A percentile compares a stretch with the other conserved stretches of the same genome.
phyloP scores from a whole-genome alignment of 2,329 filamentous ascomycete species.

The Cercospora berteroae region DNA sequence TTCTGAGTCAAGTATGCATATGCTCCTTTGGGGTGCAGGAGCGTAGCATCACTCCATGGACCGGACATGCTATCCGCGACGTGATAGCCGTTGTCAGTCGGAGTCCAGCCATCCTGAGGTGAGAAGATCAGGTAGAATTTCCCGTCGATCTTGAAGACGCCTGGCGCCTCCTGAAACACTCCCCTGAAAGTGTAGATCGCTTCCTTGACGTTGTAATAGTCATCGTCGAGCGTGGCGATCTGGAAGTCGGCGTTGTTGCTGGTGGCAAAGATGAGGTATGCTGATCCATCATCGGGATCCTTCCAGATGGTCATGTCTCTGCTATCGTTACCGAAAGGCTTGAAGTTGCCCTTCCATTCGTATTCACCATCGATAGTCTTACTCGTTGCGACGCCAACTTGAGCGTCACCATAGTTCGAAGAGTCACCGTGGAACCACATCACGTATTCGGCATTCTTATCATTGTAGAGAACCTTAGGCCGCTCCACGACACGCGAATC shows the following conservation, averaged over 20 bases:
- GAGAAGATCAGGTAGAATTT: slow-evolving; percentile 67
- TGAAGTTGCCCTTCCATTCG: slow-evolving; percentile 48
- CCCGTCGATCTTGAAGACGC: slow-evolving; percentile 59
- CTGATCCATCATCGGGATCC: slow-evolving; percentile 58
- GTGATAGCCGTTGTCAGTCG: slow-evolving; percentile 65
- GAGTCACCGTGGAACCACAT: slow-evolving; percentile 68
- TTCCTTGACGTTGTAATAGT: slow-evolving; percentile 29
- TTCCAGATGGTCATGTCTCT: slow-evolving; percentile 62
- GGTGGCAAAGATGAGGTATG: slow-evolving; percentile 58
- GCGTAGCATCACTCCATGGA: slow-evolving; percentile 61
- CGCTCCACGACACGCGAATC: slow-evolving; percentile 60
- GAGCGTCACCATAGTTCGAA: slow-evolving; percentile 61
- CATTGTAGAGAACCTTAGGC: slow-evolving; percentile 68
- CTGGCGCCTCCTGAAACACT: slow-evolving; percentile 55
- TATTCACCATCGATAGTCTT: slow-evolving; percentile 62
- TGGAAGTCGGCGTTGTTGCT: slow-evolving; percentile 30
- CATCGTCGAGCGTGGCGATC: slow-evolving; percentile 28
- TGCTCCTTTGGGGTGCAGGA: slow-evolving; percentile 57
- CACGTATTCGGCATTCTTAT: slow-evolving; percentile 63
- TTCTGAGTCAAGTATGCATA: slow-evolving; percentile 62
- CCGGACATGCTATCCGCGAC: slow-evolving; percentile 58
- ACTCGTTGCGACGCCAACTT: slow-evolving; percentile 62
- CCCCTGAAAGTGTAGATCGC: slow-evolving; percentile 27
- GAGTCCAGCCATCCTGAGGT: slow-evolving; percentile 41
- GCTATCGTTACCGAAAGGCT: slow-evolving; percentile 52